phyloP scores from a whole-genome alignment of 306 rosid genomes.

The Glycine latifolia region DNA sequence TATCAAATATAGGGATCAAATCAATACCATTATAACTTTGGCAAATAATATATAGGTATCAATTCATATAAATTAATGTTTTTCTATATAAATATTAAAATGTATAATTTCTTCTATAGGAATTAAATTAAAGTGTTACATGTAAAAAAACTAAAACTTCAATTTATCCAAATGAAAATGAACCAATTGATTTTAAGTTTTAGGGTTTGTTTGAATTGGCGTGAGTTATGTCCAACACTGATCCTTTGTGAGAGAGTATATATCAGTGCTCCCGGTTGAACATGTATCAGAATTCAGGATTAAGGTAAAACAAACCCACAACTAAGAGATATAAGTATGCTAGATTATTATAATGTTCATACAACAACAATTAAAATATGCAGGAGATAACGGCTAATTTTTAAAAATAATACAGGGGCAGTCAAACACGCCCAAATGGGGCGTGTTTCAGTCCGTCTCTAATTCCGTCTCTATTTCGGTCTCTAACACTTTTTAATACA shows the following conservation, averaged over 20 bases:
- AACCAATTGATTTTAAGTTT: not conserved
- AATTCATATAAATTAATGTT: not conserved
- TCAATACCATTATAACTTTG: not conserved
- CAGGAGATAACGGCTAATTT: too few species aligned
- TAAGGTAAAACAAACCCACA: not conserved
- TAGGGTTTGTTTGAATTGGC: too few species aligned
- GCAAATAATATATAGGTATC: not conserved
- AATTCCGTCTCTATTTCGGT: too few species aligned
- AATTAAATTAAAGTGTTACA: not conserved
- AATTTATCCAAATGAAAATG: not conserved
- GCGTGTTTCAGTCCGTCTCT: too few species aligned
- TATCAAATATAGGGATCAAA: not conserved
- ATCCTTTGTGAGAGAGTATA: not conserved
- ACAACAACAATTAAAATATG: not conserved
- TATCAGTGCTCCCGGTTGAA: too few species aligned
- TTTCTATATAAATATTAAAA: not conserved
- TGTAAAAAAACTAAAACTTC: not conserved
- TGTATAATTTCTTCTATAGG: not conserved
- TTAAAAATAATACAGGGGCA: too few species aligned
- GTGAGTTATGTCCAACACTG: too few species aligned
- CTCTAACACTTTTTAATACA: too few species aligned
- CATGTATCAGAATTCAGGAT: not conserved
- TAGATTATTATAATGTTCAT: too few species aligned
- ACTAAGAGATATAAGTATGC: too few species aligned
- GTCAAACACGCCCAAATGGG: too few species aligned